phyloP scores from a whole-genome alignment of 805 yeast species.

The Metschnikowia arizonensis region DNA sequence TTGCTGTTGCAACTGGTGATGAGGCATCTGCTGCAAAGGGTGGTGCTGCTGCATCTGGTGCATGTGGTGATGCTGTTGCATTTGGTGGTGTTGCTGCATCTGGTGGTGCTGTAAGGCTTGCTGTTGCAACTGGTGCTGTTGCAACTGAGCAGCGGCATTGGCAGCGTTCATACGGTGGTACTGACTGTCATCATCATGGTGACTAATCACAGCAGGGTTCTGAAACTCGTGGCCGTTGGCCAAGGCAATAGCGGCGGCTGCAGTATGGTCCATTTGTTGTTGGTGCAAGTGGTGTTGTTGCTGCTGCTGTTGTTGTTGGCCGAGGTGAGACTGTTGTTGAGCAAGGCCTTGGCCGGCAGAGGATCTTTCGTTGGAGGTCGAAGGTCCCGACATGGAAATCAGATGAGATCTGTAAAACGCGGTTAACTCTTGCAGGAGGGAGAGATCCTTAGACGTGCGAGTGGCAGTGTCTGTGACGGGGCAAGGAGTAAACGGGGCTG shows the following conservation, averaged over 20 bases:
- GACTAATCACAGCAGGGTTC: slow-evolving; percentile 20
- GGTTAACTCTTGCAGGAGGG: not conserved
- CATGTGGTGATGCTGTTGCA: slow-evolving; percentile 17
- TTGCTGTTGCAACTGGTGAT: slow-evolving; percentile 20
- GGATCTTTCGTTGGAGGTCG: slow-evolving; percentile 20
- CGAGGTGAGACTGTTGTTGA: slow-evolving; percentile 15
- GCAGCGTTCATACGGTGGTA: slow-evolving; percentile 20
- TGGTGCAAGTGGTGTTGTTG: slow-evolving; percentile 20
- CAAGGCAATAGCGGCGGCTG: slow-evolving; percentile 23
- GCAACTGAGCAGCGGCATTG: slow-evolving; percentile 18
- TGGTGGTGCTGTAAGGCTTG: slow-evolving; percentile 19
- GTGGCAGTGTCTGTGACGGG: not conserved
- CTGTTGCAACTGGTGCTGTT: slow-evolving; percentile 18
- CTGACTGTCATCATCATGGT: slow-evolving; percentile 18
- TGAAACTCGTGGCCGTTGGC: slow-evolving; percentile 20
- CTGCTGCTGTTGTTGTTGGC: slow-evolving; percentile 19
- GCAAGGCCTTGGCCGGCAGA: slow-evolving; percentile 13
- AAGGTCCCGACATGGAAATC: slow-evolving; percentile 18
- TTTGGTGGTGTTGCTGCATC: slow-evolving; percentile 18
- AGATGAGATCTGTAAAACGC: not conserved
- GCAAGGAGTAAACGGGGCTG: not conserved
- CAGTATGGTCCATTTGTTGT: slow-evolving; percentile 21
- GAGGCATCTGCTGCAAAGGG: slow-evolving; percentile 19
- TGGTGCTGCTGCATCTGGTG: slow-evolving; percentile 18
- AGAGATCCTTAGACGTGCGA: not conserved